These are phyloP conservation scores for Tagetes erecta DNA, from an alignment of 129 eudicot genomes.

Conservation along the genomic window DNA sequence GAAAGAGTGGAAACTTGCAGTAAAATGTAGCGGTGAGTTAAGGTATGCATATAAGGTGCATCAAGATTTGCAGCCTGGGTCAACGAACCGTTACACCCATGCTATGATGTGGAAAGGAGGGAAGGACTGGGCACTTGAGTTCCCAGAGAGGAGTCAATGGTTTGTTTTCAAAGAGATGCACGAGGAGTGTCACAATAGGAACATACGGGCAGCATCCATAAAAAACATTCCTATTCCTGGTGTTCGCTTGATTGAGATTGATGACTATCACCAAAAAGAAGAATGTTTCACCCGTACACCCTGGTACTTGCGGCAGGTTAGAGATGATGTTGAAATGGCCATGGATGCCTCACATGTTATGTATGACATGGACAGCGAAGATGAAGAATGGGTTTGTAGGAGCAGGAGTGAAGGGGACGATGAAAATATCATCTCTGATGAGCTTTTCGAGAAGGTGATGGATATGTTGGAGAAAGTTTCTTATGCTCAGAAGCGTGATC, in stretches of 20 bases:
- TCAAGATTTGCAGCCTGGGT: conserved; percentile 72
- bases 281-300: conserved; percentile 46
- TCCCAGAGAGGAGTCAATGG: conserved; percentile 88
- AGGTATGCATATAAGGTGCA: conserved; percentile 70
- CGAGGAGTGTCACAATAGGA: conserved; percentile 84
- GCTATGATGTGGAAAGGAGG: conserved; percentile 99
- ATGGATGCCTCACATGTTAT: conserved; percentile 64
- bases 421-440: conserved; percentile 52
- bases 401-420: conserved; percentile 29
- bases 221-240: conserved; percentile 96
- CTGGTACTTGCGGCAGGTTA: conserved; percentile 71
- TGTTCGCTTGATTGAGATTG: conserved; percentile 62
- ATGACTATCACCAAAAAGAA: conserved; percentile 28
- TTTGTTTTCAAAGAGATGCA: conserved; percentile 84
- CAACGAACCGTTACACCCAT: conserved; percentile 86
- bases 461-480: conserved; percentile 83
- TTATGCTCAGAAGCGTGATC: conserved; percentile 63
- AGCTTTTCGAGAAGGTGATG: conserved; percentile 75
- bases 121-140: conserved; percentile 89
- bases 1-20: conserved; percentile 84
- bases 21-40: conserved; percentile 65
- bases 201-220: conserved; percentile 84
- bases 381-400: conserved; percentile 65
- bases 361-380: conserved; percentile 97
- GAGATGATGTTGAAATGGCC: conserved; percentile 83